Evolutionary conservation across 495 filamentous ascomycete genomes (phyloP).

Genomic region (Neurospora tetraspora): DNA sequence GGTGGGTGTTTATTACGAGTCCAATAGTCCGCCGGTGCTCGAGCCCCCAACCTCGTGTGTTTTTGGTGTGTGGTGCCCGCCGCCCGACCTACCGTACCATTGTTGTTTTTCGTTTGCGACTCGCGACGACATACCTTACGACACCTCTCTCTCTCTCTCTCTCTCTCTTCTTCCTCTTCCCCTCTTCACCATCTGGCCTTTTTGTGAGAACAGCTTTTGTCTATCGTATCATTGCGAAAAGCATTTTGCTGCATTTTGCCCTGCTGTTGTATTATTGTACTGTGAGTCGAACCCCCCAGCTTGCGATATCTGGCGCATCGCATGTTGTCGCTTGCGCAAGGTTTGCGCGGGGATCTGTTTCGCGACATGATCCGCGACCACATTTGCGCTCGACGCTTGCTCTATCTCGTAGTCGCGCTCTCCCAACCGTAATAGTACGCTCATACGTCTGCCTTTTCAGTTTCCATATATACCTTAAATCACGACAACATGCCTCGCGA

Average conservation of each 20-base stretch:
- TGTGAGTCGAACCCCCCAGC: neutral
- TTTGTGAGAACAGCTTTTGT: neutral
- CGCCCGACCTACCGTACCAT: neutral
- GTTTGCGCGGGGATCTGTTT: neutral
- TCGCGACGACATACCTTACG: neutral
- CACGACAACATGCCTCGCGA: conserved; percentile 39
- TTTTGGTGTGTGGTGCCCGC: neutral
- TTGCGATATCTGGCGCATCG: neutral
- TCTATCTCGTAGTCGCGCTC: neutral
- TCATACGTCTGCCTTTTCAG: neutral
- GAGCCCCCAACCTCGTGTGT: neutral
- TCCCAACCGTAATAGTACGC: neutral
- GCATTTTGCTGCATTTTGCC: neutral
- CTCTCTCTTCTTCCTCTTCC: neutral
- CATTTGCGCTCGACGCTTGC: neutral
- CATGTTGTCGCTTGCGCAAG: neutral
- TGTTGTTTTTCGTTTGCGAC: neutral
- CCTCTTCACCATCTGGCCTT: neutral
- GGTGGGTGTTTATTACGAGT: neutral
- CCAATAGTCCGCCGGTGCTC: neutral
- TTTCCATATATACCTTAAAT: neutral
- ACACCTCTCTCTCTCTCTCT: neutral
- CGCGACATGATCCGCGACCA: neutral
- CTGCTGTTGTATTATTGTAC: neutral
- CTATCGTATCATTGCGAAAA: neutral